Conservation (phyloP, 108 stramenopile genomes). For the Nannochloropsis granulata region DNA sequence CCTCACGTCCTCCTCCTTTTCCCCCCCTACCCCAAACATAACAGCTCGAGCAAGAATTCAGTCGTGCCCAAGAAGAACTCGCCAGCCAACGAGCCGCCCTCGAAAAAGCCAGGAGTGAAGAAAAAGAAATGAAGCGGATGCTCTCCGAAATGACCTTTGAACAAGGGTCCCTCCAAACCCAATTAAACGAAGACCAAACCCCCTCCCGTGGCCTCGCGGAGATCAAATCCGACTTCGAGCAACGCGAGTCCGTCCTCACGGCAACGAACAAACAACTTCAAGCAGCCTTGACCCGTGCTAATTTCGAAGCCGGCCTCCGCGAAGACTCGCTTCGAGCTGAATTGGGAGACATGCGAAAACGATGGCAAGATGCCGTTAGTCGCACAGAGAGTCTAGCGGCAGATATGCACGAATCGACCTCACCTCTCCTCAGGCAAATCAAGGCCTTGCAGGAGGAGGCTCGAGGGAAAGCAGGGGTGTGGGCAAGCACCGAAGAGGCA, state of each 20-base stretch:
- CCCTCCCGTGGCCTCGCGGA: background rate
- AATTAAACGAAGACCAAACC: background rate
- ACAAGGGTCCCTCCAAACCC: background rate
- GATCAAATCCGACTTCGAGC: background rate
- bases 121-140: conserved; percentile 13
- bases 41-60: background rate
- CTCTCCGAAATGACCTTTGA: background rate
- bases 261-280: conserved; percentile 2
- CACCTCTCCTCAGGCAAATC: conserved; percentile 14
- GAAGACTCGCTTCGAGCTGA: background rate
- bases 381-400: conserved; percentile 5
- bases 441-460: conserved; percentile 6
- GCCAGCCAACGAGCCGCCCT: background rate
- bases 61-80: background rate
- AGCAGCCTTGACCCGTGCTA: conserved; percentile 3
- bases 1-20: background rate
- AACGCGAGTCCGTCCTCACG: background rate
- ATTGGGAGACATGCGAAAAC: background rate
- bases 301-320: conserved; percentile 3
- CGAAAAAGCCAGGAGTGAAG: conserved; percentile 14
- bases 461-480: background rate
- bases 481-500: background rate
- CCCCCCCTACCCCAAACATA: background rate
- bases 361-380: conserved; percentile 21
- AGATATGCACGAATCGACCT: conserved; percentile 13